A percentile compares a stretch with the other conserved stretches of the same genome.
phyloP scores from a whole-genome alignment of 345 rosid species.

The Lagerstroemia speciosa region DNA sequence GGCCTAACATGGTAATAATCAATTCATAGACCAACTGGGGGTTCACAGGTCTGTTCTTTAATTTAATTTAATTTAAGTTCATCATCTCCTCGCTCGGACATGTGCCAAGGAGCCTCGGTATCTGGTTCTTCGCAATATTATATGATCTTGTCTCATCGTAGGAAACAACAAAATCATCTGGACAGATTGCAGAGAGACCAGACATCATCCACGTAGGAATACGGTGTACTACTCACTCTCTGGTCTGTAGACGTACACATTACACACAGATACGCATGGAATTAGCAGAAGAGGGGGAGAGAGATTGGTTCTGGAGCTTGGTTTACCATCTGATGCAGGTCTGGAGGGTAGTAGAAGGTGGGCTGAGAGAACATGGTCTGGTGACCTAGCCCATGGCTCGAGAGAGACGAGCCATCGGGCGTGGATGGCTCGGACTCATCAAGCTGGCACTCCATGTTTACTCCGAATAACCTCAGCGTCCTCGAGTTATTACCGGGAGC shows the following conservation, averaged over 20 bases:
- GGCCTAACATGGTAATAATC: neutral
- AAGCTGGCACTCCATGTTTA: constrained; percentile 76
- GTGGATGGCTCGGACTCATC: constrained; percentile 19
- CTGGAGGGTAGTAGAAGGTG: neutral
- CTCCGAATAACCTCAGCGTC: constrained; percentile 77
- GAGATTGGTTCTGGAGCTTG: neutral
- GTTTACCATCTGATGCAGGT: neutral
- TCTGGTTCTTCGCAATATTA: neutral
- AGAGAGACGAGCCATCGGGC: neutral
- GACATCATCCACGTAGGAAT: neutral
- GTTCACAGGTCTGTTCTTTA: no score
- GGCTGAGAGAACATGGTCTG: neutral
- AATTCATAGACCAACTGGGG: neutral
- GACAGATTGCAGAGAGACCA: neutral
- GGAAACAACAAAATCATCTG: neutral
- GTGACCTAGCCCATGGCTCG: constrained; percentile 1
- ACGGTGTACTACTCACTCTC: neutral
- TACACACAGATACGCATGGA: neutral
- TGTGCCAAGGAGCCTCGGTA: neutral
- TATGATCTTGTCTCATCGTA: neutral
- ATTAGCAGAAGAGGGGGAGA: neutral
- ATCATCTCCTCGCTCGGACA: neutral
- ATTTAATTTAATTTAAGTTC: no score
- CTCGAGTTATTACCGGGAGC: constrained; percentile 47
- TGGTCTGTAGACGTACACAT: neutral